Evolutionary conservation across 2,329 filamentous ascomycete genomes (phyloP).

Genomic region (Claviceps purpurea): DNA sequence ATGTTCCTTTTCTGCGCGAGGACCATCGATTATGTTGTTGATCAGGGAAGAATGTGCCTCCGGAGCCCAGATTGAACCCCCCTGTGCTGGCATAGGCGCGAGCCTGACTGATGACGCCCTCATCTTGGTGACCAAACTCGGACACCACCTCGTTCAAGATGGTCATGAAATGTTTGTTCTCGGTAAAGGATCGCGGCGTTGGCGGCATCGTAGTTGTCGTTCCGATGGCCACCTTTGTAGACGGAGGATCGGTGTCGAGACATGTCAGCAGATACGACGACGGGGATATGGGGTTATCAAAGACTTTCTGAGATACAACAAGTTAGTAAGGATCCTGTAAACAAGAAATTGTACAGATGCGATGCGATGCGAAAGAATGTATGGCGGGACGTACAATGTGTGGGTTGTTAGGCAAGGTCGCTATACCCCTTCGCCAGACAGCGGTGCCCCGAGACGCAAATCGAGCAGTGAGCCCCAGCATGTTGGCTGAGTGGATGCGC

Average conservation of each 20-base stretch:
- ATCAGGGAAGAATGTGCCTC: conserved; percentile 36
- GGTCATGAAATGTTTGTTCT: conserved; percentile 45
- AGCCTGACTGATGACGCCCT: conserved; percentile 41
- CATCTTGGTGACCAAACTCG: conserved; percentile 42
- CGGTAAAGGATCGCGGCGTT: conserved; percentile 43
- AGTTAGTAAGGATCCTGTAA: not conserved
- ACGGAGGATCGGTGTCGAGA: conserved; percentile 44
- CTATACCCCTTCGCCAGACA: conserved; percentile 22
- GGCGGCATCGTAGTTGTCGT: conserved; percentile 45
- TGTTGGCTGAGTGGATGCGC: conserved; percentile 3
- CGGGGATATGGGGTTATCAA: conserved; percentile 32
- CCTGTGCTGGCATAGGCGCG: conserved; percentile 46
- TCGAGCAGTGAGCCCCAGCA: conserved; percentile 16
- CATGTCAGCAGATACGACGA: conserved; percentile 43
- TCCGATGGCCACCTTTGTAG: conserved; percentile 41
- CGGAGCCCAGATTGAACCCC: conserved; percentile 36
- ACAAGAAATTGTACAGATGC: not conserved
- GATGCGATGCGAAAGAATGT: not conserved
- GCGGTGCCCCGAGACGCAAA: conserved; percentile 10
- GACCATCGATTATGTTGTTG: conserved; percentile 22
- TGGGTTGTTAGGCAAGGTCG: conserved; percentile 36
- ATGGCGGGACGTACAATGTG: conserved; percentile 32
- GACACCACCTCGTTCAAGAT: conserved; percentile 45
- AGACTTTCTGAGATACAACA: conserved; percentile 38
- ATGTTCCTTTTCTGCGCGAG: conserved; percentile 22